Percentiles rank a stretch among this genome's conserved stretches.
Evolutionary conservation across 306 rosid species (phyloP).

Genomic region (Biancaea sappan): DNA sequence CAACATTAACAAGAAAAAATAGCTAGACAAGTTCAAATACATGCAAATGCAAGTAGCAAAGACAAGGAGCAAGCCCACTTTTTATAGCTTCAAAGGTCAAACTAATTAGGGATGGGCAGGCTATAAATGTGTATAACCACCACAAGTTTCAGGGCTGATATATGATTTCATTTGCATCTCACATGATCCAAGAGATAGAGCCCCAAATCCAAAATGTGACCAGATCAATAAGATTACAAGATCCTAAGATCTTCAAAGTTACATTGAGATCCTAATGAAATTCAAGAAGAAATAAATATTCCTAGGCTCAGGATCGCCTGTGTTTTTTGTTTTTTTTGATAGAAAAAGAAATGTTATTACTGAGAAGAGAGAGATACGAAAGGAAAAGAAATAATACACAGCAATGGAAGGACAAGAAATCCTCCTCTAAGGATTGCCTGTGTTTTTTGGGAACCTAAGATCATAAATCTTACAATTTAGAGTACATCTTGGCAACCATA

Average conservation of each 20-base stretch:
- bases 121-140: neutral
- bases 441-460: neutral
- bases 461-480: neutral
- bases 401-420: too few species aligned
- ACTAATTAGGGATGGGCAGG: neutral
- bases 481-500: neutral
- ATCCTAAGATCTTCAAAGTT: neutral
- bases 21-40: neutral
- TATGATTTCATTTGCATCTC: neutral
- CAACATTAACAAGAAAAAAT: too few species aligned
- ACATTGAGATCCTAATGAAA: neutral
- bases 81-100: neutral
- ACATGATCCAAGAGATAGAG: neutral
- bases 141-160: neutral
- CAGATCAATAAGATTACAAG: neutral
- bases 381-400: too few species aligned
- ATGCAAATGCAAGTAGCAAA: neutral
- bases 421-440: neutral
- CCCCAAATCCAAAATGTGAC: neutral
- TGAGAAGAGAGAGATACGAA: too few species aligned
- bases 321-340: too few species aligned
- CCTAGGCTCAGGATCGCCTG: neutral
- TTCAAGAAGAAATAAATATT: neutral
- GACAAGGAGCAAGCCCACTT: neutral
- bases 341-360: too few species aligned